Conservation (phyloP, 495 filamentous ascomycete genomes). For the Aspergillus funiculosus region DNA sequence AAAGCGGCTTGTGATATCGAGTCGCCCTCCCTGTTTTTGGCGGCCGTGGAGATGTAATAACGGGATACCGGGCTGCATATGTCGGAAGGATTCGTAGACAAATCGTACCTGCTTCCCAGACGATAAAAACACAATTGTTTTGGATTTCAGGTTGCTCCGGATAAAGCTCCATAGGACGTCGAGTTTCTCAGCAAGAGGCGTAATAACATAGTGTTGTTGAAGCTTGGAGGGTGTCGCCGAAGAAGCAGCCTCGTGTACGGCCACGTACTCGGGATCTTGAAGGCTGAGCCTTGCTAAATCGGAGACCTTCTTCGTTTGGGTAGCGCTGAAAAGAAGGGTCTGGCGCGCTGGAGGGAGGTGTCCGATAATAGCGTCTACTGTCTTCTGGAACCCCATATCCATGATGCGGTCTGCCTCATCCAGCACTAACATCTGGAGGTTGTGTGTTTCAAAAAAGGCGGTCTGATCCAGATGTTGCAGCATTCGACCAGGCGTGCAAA, state of each 20-base stretch:
- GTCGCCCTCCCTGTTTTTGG: constrained; percentile 81
- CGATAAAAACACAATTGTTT: constrained; percentile 90
- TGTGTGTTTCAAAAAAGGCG: constrained; percentile 79
- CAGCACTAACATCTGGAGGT: constrained; percentile 85
- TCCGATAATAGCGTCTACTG: constrained; percentile 88
- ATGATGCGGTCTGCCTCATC: constrained; percentile 96
- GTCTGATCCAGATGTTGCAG: constrained; percentile 96
- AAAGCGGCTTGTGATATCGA: constrained; percentile 82
- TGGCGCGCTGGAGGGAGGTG: constrained; percentile 84
- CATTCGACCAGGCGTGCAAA: constrained; percentile 93
- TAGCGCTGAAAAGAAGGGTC: constrained; percentile 92
- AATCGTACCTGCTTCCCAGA: constrained; percentile 96
- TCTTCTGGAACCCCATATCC: constrained; percentile 94
- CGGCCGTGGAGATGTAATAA: constrained; percentile 92
- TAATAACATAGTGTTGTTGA: constrained; percentile 85
- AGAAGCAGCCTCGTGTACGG: constrained; percentile 77
- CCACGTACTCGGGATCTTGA: constrained; percentile 87
- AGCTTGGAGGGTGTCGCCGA: constrained; percentile 79
- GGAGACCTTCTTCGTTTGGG: constrained; percentile 88
- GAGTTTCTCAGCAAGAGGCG: constrained; percentile 78
- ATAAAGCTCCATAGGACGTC: constrained; percentile 91
- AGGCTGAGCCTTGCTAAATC: constrained; percentile 86
- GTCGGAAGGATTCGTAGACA: constrained; percentile 86
- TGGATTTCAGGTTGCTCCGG: constrained; percentile 76
- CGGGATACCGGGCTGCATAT: constrained; percentile 90